Evolutionary conservation across 2,329 filamentous ascomycete species (phyloP).

Genomic region (Neurospora sp.): DNA sequence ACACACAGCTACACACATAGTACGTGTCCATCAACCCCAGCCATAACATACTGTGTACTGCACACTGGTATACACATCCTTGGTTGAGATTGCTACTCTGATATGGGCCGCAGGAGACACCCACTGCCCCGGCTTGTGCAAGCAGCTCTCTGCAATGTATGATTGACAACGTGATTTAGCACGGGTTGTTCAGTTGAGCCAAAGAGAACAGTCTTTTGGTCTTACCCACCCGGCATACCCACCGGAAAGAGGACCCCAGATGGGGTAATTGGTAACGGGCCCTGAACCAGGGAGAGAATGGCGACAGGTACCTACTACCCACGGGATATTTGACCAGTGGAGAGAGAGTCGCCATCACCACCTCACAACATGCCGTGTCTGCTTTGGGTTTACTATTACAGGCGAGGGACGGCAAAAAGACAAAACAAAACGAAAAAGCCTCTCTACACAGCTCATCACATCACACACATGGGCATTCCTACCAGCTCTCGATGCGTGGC

Average conservation of each 20-base stretch:
- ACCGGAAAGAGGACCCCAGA: neutral
- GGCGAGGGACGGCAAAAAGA: neutral
- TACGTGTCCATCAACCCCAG: neutral
- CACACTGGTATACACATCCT: neutral
- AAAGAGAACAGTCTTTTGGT: neutral
- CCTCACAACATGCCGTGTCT: neutral
- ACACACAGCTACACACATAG: conserved; percentile 5
- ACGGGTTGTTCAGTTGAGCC: neutral
- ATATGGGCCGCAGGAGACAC: neutral
- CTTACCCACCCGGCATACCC: neutral
- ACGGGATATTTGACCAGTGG: neutral
- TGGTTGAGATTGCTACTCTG: neutral
- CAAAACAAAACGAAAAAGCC: neutral
- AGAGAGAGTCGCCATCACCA: neutral
- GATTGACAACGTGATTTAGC: neutral
- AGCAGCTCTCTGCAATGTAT: neutral
- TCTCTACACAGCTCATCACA: neutral
- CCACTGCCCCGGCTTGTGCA: neutral
- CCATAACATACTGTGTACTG: neutral
- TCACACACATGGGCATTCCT: conserved; percentile 1
- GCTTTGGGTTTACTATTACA: neutral
- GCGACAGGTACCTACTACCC: neutral
- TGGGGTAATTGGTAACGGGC: neutral
- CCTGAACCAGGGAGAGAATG: neutral
- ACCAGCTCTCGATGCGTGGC: conserved; percentile 9